phyloP scores from a whole-genome alignment of 352 stramenopile genomes.

The Pythium grandisporangium region DNA sequence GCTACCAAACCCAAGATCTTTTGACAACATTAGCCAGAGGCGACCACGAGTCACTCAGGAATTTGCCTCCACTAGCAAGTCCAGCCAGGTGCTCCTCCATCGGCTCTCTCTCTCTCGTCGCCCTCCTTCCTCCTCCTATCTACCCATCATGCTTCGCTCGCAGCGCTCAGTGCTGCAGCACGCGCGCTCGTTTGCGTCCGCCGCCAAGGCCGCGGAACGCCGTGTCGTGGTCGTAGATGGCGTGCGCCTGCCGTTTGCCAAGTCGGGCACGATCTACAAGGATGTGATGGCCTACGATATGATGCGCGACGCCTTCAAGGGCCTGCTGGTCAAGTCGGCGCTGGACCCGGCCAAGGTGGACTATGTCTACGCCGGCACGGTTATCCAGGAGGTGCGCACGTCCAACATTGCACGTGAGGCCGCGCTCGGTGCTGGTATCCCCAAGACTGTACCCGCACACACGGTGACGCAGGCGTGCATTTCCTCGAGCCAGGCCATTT shows the following conservation, averaged over 20 bases:
- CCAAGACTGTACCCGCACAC: constrained; percentile 90
- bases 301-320: constrained; percentile 93
- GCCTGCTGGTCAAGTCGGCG: constrained; percentile 92
- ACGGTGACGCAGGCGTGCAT: constrained; percentile 97
- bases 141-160: constrained; percentile 16
- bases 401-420: constrained; percentile 97
- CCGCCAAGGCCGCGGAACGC: constrained; percentile 21
- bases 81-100: no score
- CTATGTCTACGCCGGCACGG: constrained; percentile 95
- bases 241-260: constrained; percentile 92
- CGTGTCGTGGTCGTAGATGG: constrained; percentile 93
- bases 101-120: no score
- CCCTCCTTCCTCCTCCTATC: no score
- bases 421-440: constrained; percentile 94
- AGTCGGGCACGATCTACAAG: constrained; percentile 94
- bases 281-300: constrained; percentile 97
- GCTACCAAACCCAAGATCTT: no score
- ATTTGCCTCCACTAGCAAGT: no score
- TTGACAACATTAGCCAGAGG: no score
- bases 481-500: constrained; percentile 94
- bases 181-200: constrained; percentile 24
- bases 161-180: constrained; percentile 21
- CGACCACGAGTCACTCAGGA: no score
- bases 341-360: constrained; percentile 94
- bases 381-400: constrained; percentile 96